Evolutionary conservation across 106 monocot genomes (phyloP).

Genomic region (Alisma plantagoaquatica): DNA sequence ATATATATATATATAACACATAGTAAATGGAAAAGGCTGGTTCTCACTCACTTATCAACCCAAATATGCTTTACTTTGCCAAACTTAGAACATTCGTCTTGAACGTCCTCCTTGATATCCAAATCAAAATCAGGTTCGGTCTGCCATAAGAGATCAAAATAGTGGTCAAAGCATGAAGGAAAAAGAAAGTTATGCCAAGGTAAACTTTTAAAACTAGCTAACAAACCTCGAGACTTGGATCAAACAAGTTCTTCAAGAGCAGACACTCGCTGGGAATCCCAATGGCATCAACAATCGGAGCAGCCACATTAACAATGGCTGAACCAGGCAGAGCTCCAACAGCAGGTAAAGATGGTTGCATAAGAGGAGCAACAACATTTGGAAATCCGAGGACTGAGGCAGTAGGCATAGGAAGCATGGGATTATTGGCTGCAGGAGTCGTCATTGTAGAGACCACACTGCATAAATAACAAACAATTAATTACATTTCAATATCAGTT

Average conservation of each 20-base stretch:
- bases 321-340: conserved; percentile 10
- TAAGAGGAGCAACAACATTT: conserved; percentile 18
- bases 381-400: conserved; percentile 42
- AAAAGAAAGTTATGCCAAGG: too few species aligned
- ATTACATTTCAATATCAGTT: too few species aligned
- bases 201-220: too few species aligned
- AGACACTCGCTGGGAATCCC: conserved; percentile 75
- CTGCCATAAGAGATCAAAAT: too few species aligned
- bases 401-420: conserved; percentile 19
- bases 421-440: conserved; percentile 11
- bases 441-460: conserved; percentile 10
- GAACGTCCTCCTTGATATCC: conserved; percentile 93
- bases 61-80: conserved; percentile 74
- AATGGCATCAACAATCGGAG: conserved; percentile 21
- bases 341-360: conserved; percentile 22
- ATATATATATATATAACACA: too few species aligned
- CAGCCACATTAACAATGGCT: conserved; percentile 5
- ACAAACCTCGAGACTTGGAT: conserved; percentile 74
- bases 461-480: too few species aligned
- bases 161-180: too few species aligned
- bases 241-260: conserved; percentile 96
- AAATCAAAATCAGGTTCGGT: conserved; percentile 93
- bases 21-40: too few species aligned
- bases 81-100: conserved; percentile 90
- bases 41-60: conserved; percentile 86